Conservation (phyloP, 2,329 filamentous ascomycete species). For the Alternaria sp. region DNA sequence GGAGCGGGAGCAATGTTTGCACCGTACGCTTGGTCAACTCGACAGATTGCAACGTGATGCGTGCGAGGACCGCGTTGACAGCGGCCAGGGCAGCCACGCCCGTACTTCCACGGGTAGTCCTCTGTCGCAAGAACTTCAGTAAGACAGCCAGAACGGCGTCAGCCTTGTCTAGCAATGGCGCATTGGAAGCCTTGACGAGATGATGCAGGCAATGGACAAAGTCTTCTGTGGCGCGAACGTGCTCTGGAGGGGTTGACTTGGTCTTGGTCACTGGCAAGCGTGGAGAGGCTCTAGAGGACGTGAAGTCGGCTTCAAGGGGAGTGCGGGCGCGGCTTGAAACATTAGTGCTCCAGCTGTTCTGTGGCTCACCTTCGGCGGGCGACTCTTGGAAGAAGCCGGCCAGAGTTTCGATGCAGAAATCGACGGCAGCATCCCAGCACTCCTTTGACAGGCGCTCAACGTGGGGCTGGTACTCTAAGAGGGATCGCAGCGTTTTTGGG, state of each 20-base stretch:
- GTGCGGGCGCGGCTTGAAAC: conserved; percentile 40
- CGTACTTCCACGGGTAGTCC: conserved; percentile 69
- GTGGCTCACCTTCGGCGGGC: conserved; percentile 25
- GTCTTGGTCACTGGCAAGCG: conserved; percentile 26
- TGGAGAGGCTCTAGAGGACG: conserved; percentile 31
- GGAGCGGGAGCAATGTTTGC: conserved; percentile 69
- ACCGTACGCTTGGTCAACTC: conserved; percentile 66
- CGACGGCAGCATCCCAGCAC: conserved; percentile 71
- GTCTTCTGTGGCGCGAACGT: conserved; percentile 39
- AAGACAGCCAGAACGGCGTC: conserved; percentile 63
- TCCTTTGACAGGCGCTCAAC: conserved; percentile 76
- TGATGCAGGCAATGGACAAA: conserved; percentile 68
- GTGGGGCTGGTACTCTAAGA: conserved; percentile 77
- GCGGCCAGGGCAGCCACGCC: conserved; percentile 75
- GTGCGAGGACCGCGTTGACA: conserved; percentile 73
- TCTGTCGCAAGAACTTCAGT: conserved; percentile 67
- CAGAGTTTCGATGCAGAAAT: conserved; percentile 74
- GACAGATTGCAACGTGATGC: conserved; percentile 71
- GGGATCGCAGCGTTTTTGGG: conserved; percentile 72
- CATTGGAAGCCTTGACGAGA: conserved; percentile 70
- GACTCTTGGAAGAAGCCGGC: conserved; percentile 30
- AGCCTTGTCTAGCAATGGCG: conserved; percentile 66
- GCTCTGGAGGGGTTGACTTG: conserved; percentile 28
- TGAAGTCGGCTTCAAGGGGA: conserved; percentile 36
- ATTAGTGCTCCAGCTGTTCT: conserved; percentile 38